A percentile compares a stretch with the other conserved stretches of the same genome.
Conservation (phyloP, 163 green algal genomes). For the Scenedesmus sp. region DNA sequence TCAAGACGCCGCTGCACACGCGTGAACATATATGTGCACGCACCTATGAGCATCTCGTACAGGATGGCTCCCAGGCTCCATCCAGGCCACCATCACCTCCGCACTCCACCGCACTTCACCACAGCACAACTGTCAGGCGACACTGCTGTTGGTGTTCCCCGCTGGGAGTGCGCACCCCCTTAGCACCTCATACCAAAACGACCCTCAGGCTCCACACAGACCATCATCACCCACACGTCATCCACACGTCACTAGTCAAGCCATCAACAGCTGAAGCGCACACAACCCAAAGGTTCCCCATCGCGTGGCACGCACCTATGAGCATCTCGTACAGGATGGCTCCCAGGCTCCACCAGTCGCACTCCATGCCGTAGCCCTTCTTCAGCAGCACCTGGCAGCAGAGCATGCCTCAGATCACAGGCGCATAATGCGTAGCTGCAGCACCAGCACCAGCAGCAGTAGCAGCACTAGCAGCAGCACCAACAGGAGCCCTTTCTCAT, state of each 20-base stretch:
- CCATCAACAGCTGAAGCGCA: too few species aligned
- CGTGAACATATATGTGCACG: not conserved
- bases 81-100: slow-evolving; percentile 98
- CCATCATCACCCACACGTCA: too few species aligned
- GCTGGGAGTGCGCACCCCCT: too few species aligned
- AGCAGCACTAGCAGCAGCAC: not conserved
- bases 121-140: too few species aligned
- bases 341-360: slow-evolving; percentile 98
- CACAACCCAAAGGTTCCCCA: too few species aligned
- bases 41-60: slow-evolving; percentile 96
- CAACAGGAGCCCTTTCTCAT: not conserved
- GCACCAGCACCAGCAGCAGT: not conserved
- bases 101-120: not conserved
- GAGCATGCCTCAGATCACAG: not conserved
- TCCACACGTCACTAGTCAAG: too few species aligned
- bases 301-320: slow-evolving; percentile 59
- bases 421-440: not conserved
- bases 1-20: too few species aligned
- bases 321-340: slow-evolving; percentile 99
- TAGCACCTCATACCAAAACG: too few species aligned
- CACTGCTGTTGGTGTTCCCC: too few species aligned
- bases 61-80: slow-evolving; percentile 97
- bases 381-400: slow-evolving; percentile 90
- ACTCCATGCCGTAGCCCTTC: slow-evolving; percentile 99
- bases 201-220: too few species aligned